These are phyloP conservation scores for Skeletonema grethae DNA, from an alignment of 108 stramenopile species.

Conservation along the genomic window DNA sequence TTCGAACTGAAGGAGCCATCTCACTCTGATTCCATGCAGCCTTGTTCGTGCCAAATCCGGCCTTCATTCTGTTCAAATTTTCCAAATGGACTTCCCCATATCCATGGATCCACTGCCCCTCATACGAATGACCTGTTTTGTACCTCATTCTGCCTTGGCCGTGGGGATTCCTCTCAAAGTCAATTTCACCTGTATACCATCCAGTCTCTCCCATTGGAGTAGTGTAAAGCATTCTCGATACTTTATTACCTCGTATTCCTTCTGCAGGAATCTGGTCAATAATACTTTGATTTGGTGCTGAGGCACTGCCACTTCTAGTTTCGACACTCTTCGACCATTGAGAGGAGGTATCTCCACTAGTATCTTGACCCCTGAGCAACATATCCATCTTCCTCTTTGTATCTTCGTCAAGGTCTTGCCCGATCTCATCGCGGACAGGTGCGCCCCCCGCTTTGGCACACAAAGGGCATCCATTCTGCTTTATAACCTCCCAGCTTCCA, in stretches of 20 bases:
- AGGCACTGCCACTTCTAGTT: neutral
- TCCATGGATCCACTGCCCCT: constrained; percentile 43
- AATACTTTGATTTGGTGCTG: too few relatives aligned
- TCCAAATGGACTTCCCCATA: constrained; percentile 12
- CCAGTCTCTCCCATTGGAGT: constrained; percentile 67
- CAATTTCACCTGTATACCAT: constrained; percentile 55
- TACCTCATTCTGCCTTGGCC: constrained; percentile 66
- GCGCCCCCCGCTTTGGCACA: neutral
- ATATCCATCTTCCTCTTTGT: constrained; percentile 7
- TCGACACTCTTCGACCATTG: too few relatives aligned
- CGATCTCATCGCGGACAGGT: neutral
- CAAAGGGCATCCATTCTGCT: constrained; percentile 1
- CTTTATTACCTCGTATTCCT: neutral
- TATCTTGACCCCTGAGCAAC: too few relatives aligned
- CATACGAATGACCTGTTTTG: constrained; percentile 56
- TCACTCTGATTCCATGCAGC: constrained; percentile 6
- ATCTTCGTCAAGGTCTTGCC: neutral
- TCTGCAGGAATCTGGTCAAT: neutral
- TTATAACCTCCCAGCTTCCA: neutral
- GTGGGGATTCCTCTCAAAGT: constrained; percentile 44
- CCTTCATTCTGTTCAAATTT: neutral
- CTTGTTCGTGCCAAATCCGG: constrained; percentile 4
- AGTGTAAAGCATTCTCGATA: constrained; percentile 20
- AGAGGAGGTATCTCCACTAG: neutral
- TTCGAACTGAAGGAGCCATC: neutral